Percentiles rank a stretch among this genome's conserved stretches.
phyloP scores from a whole-genome alignment of 2,329 filamentous ascomycete species.

The Graphilbum fragrans region DNA sequence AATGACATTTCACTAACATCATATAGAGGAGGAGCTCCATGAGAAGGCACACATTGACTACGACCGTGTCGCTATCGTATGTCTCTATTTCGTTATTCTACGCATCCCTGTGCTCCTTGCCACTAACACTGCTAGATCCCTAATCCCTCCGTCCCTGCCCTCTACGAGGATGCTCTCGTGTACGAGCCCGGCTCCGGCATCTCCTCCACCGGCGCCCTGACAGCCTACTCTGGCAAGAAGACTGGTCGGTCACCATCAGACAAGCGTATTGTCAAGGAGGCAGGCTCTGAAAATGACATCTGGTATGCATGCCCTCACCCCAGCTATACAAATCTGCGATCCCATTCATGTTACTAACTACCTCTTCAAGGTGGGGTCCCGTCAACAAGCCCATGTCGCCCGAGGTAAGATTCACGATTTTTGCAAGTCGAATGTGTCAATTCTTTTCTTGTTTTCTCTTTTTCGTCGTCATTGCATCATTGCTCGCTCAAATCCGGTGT shows the following conservation, averaged over 20 bases:
- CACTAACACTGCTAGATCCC: conserved; percentile 40
- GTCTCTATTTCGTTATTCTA: conserved; percentile 19
- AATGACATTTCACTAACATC: not conserved
- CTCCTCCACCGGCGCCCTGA: conserved; percentile 87
- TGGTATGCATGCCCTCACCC: conserved; percentile 43
- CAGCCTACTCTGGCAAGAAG: conserved; percentile 96
- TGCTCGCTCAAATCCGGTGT: too few relatives aligned
- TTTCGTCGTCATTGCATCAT: not conserved
- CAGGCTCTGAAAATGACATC: conserved; percentile 76
- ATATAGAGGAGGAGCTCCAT: conserved; percentile 77
- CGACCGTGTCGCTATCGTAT: conserved; percentile 91
- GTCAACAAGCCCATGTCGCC: conserved; percentile 98
- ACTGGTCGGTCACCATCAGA: conserved; percentile 93
- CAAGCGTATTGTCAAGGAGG: conserved; percentile 94
- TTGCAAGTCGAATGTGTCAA: conserved; percentile 6
- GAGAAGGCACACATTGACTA: conserved; percentile 99
- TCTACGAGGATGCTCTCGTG: conserved; percentile 96
- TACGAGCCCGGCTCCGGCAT: conserved; percentile 98
- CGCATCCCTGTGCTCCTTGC: not conserved
- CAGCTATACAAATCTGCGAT: not conserved
- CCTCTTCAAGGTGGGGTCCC: conserved; percentile 61
- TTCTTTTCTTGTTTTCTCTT: conserved; percentile 4
- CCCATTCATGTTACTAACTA: conserved; percentile 2
- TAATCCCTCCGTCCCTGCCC: conserved; percentile 87
- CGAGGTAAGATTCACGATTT: conserved; percentile 56